These are phyloP conservation scores for Lyophyllum decastes DNA, from an alignment of 768 basidiomycete species.

Conservation along the genomic window DNA sequence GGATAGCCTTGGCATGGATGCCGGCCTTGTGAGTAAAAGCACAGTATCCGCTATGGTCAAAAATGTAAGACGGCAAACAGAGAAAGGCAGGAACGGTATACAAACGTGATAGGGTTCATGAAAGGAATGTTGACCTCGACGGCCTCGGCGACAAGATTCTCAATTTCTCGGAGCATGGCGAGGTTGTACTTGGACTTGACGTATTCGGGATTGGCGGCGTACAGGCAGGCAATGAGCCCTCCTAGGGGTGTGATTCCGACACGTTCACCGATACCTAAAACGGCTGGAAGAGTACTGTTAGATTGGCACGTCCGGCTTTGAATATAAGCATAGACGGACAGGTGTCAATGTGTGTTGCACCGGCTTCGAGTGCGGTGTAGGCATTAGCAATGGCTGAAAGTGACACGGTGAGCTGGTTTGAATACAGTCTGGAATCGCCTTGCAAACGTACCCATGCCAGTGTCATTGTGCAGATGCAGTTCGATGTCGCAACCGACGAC, in stretches of 20 bases:
- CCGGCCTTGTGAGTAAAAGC: conserved; percentile 99
- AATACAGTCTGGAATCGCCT: background rate
- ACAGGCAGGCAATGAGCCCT: conserved; percentile 94
- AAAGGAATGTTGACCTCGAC: conserved; percentile 98
- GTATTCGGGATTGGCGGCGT: conserved; percentile 96
- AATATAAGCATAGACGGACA: conserved; percentile 48
- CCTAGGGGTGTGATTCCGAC: conserved; percentile 99
- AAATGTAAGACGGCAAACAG: conserved; percentile 5
- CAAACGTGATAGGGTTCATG: conserved; percentile 91
- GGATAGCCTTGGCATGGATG: conserved; percentile 99
- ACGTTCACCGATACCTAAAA: conserved; percentile 97
- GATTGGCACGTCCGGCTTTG: background rate
- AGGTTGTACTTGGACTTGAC: conserved; percentile 99
- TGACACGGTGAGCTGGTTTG: background rate
- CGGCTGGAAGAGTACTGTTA: conserved; percentile 47
- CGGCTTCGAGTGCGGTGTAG: conserved; percentile 96
- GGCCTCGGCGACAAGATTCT: conserved; percentile 98
- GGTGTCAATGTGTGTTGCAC: conserved; percentile 98
- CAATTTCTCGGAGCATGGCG: conserved; percentile 95
- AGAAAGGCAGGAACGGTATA: conserved; percentile 10
- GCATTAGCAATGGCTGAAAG: conserved; percentile 91
- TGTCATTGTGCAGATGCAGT: conserved; percentile 97
- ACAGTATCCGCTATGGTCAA: conserved; percentile 83
- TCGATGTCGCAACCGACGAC: conserved; percentile 99
- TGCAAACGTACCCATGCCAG: conserved; percentile 81